Base-by-base conservation (phyloP, 192 early-diverging fungal species). In the Hyaloraphidium curvatum region DNA sequence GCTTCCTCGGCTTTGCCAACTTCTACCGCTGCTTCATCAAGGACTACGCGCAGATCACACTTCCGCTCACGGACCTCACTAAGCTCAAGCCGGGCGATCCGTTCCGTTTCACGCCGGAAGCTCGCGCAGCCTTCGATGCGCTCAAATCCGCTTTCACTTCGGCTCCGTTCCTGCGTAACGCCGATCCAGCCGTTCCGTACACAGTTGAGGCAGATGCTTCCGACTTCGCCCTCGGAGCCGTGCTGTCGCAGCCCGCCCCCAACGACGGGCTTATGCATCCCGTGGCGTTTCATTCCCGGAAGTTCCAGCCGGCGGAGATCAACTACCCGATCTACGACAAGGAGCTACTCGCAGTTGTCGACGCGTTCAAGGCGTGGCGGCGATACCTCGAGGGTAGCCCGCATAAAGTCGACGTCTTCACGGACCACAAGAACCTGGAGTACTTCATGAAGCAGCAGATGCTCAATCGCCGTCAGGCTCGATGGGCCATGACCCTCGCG, bases 291-390 rank as follows among this genome's bases (percentile, higher is more conserved):
- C 51, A 30, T 25, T 59, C 53, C 0, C 52, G 53, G 1, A 61
- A 66, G 37, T 27, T 58, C 23, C 14, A 1, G 2, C 0, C 0
- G 1, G 55, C 66, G 21, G 41, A 70, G 52, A 27, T 53, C 9
- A 67, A 66, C 51, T 69, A 70, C 31, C 26, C 33, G 0, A 70
- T 65, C n/a, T 53, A 59, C 54, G 66, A 39, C 30, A 61, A 30
- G 13, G 73, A 75, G 39, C 55, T 68, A 0, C 40, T 71, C 0
- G 72, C 66, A 13, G 62, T 74, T n/a, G 30, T 67, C 14, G 55
- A 63, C 35, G 21, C 62, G 2, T 60, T 75, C 33, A 53, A 48
- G 22, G 14, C 59, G 2, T 74, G 68, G 65, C 22, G 61, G 0
- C 55, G 58, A 9, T 62, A 66, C 19, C 50, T 75, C 22, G 61